Evolutionary conservation across 1,284 basidiomycete species (phyloP).

Genomic region (Farysia itapuensis): DNA sequence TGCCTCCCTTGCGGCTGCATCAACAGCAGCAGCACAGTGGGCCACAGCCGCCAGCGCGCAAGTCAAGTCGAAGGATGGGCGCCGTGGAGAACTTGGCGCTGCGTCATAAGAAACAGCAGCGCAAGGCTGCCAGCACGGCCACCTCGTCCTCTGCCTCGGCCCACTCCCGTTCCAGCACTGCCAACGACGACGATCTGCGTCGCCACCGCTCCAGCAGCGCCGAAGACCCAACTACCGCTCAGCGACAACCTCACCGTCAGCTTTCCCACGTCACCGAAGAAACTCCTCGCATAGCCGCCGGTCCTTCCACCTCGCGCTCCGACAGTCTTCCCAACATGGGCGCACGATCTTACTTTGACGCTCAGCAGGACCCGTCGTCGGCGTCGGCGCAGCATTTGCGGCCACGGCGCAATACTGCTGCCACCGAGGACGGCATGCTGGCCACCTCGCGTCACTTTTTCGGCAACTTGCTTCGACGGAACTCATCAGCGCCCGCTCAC

Average conservation of each 20-base stretch:
- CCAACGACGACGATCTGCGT: too few species aligned
- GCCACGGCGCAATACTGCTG: not conserved
- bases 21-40: too few species aligned
- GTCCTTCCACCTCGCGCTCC: too few species aligned
- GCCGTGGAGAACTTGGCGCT: slow-evolving; percentile 32
- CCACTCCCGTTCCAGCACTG: too few species aligned
- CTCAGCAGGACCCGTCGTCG: too few species aligned
- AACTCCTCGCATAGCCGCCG: too few species aligned
- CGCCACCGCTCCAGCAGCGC: not conserved
- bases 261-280: slow-evolving; percentile 33
- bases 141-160: too few species aligned
- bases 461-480: not conserved
- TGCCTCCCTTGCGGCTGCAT: slow-evolving; percentile 21
- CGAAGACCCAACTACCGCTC: not conserved
- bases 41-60: slow-evolving; percentile 1
- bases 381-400: too few species aligned
- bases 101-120: slow-evolving; percentile 23
- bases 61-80: slow-evolving; percentile 18
- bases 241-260: slow-evolving; percentile 11
- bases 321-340: too few species aligned
- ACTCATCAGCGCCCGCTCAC: too few species aligned
- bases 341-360: too few species aligned
- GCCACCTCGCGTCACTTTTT: not conserved
- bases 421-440: not conserved
- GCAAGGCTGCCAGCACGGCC: too few species aligned